Evolutionary conservation across 2,329 filamentous ascomycete species (phyloP), one percentile per base, ranked within the genome.

Genomic region (Aspergillus quadrilineatus): DNA sequence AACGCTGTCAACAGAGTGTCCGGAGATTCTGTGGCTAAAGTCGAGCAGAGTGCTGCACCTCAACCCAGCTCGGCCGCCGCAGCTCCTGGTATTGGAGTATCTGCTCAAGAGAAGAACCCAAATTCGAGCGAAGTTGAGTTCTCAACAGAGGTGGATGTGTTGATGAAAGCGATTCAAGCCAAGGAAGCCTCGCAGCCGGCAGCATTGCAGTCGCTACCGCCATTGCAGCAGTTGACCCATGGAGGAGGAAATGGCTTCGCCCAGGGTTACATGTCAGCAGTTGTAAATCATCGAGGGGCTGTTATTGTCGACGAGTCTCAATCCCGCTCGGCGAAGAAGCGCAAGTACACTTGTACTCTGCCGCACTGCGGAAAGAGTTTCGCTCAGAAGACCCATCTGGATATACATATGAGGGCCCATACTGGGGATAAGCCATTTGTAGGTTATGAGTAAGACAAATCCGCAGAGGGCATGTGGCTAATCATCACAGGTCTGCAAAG

Each of bases 391-490:
- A 96, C 92, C 1, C 93, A 97, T 66, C 82, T 97, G 9, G 89
- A 94, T 59, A 97, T 95, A 48, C 94, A 99, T 72, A 86, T 85
- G 45, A 84, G 92, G 62, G 88, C 89, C 4, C 94, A 99, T 73
- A 96, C 90, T 2, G 94, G 94, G 14, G 86, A 89, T 53, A 94
- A 92, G 71, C 93, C 93, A 58, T 97, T 93, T 71, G 89, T 96
- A 78, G 80, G 90, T 79, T 28, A 10, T 42, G 1, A 34, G 8
- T 8, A 37, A 26, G 28, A 15, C 6, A 6, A 3, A 48, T 12
- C 10, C 17, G 3, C 8, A 12, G 15, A 10, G 48, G 10, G 14
- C 30, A n/a, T n/a, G 34, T 36, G 26, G 14, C 51, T 51, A n/a
- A 32, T 6, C 14, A 7, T 14, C 9, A 4, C 22, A 84, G 86